These are phyloP conservation scores for Ambrosiella beaveri DNA, from an alignment of 2,329 filamentous ascomycete genomes.

Conservation along the genomic window DNA sequence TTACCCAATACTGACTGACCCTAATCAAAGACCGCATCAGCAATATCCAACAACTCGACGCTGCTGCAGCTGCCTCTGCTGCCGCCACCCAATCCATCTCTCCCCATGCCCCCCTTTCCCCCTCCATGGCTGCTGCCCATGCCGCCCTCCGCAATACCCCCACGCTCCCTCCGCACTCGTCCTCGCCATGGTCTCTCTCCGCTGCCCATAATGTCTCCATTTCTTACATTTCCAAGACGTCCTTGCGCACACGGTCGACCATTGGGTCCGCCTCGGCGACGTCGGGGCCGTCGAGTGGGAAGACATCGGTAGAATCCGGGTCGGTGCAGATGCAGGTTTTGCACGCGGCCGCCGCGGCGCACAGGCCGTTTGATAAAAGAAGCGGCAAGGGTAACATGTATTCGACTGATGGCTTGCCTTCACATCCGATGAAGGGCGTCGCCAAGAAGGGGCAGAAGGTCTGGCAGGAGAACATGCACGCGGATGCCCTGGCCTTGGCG, in stretches of 20 bases:
- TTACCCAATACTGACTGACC: neutral
- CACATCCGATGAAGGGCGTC: constrained; percentile 53
- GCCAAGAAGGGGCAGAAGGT: constrained; percentile 47
- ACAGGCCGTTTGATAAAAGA: constrained; percentile 28
- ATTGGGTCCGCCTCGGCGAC: neutral
- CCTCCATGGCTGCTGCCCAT: constrained; percentile 29
- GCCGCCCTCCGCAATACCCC: constrained; percentile 1
- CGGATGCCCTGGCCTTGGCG: constrained; percentile 79
- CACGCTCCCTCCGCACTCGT: neutral
- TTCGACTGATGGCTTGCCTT: constrained; percentile 34
- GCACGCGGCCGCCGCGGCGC: constrained; percentile 53
- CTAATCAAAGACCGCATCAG: neutral
- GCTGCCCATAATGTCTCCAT: neutral
- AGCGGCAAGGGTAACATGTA: constrained; percentile 44
- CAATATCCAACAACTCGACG: neutral
- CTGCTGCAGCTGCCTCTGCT: constrained; percentile 27
- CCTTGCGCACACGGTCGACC: neutral
- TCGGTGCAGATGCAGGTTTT: constrained; percentile 34
- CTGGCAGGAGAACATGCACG: constrained; percentile 54
- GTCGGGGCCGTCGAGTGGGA: neutral
- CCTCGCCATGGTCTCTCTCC: neutral
- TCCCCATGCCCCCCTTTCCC: constrained; percentile 30
- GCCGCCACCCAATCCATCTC: constrained; percentile 46
- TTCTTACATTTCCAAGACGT: neutral
- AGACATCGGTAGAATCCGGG: constrained; percentile 18